Evolutionary conservation across 1,284 basidiomycete genomes (phyloP), one percentile per base, ranked within the genome.

Genomic region (Tetrapyrgos nigripes): DNA sequence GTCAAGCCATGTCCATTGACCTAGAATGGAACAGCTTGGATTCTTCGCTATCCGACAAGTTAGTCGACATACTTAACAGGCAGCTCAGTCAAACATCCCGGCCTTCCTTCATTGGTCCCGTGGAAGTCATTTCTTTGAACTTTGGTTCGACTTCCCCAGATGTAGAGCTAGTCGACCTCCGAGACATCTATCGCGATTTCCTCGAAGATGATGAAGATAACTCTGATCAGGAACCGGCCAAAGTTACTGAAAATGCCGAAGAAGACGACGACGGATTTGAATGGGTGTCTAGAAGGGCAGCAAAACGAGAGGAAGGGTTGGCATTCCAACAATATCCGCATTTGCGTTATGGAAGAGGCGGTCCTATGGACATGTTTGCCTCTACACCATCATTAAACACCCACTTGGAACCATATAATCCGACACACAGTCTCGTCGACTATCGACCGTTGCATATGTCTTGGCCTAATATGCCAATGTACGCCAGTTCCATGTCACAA

Each of bases 151-250:
- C 83, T 24, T 73, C 88, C 3, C 97, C 97, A 2, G 91, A 96
- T 60, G 83, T 97, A 37, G 91, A 97, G 71, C 84, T 99, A 58
- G 88, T 94, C 58, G 96, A 98, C 75, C 79, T 99, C 58, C 84
- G 94, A 50, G 96, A 98, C 77, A 94, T 98, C 57, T 95, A 97
- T 78, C 88, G 89, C 40, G 96, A 97, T 70, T 98, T 98, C 70
- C 80, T 94, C 53, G 91, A 94, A 63, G 90, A 91, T 59, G 91
- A 94, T 65, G 87, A 90, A 2, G 86, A 89, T n/a, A 83, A 81
- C 8, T 70, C 75, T 21, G 76, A 77, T 27, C 71, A 73, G 44
- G 81, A 79, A 10, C 78, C 81, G 6, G 76, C 82, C 31, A 86
- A 86, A 69, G 82, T 79, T 13, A 81, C 83, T 0, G 83, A 85